These are phyloP conservation scores for Dactylonectria macrodidyma DNA, from an alignment of 2,329 filamentous ascomycete genomes.

Conservation along the genomic window DNA sequence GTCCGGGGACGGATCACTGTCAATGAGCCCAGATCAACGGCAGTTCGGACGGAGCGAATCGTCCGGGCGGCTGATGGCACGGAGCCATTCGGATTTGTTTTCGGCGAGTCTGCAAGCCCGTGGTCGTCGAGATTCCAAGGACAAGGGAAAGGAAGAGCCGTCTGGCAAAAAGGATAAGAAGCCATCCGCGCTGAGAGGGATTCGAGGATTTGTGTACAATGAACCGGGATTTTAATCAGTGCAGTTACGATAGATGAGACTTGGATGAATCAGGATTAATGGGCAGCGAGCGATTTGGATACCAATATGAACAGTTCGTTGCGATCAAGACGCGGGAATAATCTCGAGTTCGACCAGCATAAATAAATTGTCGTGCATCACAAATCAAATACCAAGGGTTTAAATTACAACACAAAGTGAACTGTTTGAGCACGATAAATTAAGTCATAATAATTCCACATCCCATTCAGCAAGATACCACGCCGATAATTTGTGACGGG, in stretches of 20 bases:
- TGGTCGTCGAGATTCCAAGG: constrained; percentile 64
- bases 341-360: too few species aligned
- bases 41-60: constrained; percentile 64
- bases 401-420: too few species aligned
- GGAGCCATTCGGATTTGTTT: constrained; percentile 41
- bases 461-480: too few species aligned
- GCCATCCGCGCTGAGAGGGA: constrained; percentile 57
- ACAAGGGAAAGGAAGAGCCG: constrained; percentile 61
- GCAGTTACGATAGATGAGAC: constrained; percentile 1
- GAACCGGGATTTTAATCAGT: constrained; percentile 16
- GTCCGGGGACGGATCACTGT: constrained; percentile 44
- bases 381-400: too few species aligned
- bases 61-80: constrained; percentile 33
- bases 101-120: constrained; percentile 56
- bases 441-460: too few species aligned
- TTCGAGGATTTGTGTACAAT: constrained; percentile 56
- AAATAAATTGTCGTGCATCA: too few species aligned
- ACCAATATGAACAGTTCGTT: not conserved
- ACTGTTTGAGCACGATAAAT: too few species aligned
- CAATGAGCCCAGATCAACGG: constrained; percentile 57
- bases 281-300: not conserved
- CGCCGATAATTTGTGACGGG: too few species aligned
- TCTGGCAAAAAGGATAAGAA: constrained; percentile 56
- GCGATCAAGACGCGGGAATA: not conserved
- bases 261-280: not conserved